These are phyloP conservation scores for Paraconiothyrium brasiliense DNA, from an alignment of 2,329 filamentous ascomycete species.

Conservation along the genomic window DNA sequence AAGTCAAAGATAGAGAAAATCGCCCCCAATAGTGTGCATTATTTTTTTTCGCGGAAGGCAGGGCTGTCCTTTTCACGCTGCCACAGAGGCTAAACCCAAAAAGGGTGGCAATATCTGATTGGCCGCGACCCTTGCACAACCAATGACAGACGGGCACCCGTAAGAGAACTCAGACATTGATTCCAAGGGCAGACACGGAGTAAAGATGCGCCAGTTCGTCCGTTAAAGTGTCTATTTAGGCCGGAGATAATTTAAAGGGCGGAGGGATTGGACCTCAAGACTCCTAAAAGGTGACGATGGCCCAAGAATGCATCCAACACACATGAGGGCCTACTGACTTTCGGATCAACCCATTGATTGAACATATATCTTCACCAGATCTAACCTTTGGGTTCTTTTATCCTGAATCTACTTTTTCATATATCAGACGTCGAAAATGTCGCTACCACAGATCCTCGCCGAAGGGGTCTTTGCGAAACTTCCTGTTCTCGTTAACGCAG, in stretches of 20 bases:
- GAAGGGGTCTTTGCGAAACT: slow-evolving; percentile 21
- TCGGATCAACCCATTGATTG: not conserved
- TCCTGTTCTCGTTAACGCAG: slow-evolving; percentile 13
- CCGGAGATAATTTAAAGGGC: not conserved
- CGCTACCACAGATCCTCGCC: slow-evolving; percentile 14
- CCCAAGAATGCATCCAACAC: not conserved
- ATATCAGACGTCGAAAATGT: not conserved
- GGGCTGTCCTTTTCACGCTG: not conserved
- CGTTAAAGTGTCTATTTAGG: not conserved
- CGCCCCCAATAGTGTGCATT: too few relatives aligned
- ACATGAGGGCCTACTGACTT: not conserved
- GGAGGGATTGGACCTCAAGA: not conserved
- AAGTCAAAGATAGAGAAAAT: not conserved
- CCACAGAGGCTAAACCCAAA: slow-evolving; percentile 10
- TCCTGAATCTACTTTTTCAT: not conserved
- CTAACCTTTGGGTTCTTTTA: not conserved
- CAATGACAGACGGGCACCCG: slow-evolving; percentile 9
- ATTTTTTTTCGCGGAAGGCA: too few relatives aligned
- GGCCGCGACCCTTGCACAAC: slow-evolving; percentile 1
- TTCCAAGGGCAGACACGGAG: not conserved
- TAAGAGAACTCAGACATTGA: not conserved
- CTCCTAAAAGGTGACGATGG: not conserved
- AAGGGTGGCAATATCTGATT: slow-evolving; percentile 23
- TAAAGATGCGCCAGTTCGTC: not conserved
- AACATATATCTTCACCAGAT: not conserved